Evolutionary conservation across 139 green algal species (phyloP), one percentile per base, ranked within the genome.

Genomic region (Chlamydomonas sphaeroides): DNA sequence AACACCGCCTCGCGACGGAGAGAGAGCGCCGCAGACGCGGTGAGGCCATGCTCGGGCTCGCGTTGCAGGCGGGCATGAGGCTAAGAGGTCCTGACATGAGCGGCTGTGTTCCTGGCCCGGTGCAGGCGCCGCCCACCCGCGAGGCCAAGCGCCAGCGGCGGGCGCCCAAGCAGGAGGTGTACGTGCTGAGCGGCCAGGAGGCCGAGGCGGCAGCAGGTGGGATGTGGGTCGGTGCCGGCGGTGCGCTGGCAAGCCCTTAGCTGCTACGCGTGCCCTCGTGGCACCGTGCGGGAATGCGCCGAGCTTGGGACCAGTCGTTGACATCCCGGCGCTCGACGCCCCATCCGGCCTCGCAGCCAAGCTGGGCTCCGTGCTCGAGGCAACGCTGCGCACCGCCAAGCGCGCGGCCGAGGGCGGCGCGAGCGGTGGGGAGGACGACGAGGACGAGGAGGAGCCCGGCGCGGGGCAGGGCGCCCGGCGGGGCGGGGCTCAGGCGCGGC

Each of bases 311-410:
- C n/a, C n/a, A n/a, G n/a, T n/a, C n/a, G n/a, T n/a, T n/a, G n/a
- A n/a, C n/a, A n/a, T n/a, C n/a, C n/a, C n/a, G n/a, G n/a, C n/a
- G n/a, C n/a, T n/a, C n/a, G n/a, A n/a, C n/a, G n/a, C n/a, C n/a
- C n/a, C n/a, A n/a, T n/a, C n/a, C n/a, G n/a, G n/a, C 53, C 4
- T n/a, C 21, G 28, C 72, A 79, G 72, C 56, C 72, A 79, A 68
- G 39, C 72, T 79, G 0, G 38, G 15, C 28, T 41, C 36, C 21
- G 68, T 57, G 26, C 38, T 79, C 14, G 72, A 79, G 26, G 33
- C 72, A 0, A 26, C 38, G 14, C 65, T 79, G 7, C 56, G 26
- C 25, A 25, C 36, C 2, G 72, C 72, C 28, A 15, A 35, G 15
- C 20, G 38, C 28, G 26, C 23, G 36, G 72, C 36, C 26, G n/a